Evolutionary conservation across 129 eudicot genomes (phyloP).

Genomic region (Silybum marianum): DNA sequence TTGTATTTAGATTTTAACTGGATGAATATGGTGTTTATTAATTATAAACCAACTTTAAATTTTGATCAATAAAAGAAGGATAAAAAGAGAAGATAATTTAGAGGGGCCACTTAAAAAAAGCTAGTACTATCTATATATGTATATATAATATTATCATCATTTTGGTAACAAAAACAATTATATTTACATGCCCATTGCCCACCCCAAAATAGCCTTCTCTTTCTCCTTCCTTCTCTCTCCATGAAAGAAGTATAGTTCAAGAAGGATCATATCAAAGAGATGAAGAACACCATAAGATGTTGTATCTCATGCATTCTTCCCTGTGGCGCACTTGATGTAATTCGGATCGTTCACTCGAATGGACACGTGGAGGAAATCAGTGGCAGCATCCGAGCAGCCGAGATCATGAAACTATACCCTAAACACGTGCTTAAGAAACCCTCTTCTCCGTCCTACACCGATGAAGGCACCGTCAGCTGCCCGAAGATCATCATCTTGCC

Average conservation of each 20-base stretch:
- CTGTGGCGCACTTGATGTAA: slow-evolving; percentile 88
- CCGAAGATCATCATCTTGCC: slow-evolving; percentile 71
- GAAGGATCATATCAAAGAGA: slow-evolving; percentile 20
- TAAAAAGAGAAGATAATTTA: slow-evolving; percentile 30
- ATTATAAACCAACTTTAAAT: neutral
- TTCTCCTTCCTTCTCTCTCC: slow-evolving; percentile 33
- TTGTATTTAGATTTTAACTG: slow-evolving; percentile 6
- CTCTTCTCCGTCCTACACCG: slow-evolving; percentile 45
- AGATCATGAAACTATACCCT: slow-evolving; percentile 73
- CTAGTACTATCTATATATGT: slow-evolving; percentile 23
- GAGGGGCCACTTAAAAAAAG: slow-evolving; percentile 31
- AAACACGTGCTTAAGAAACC: slow-evolving; percentile 84
- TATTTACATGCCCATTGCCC: slow-evolving; percentile 23
- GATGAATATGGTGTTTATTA: slow-evolving; percentile 14
- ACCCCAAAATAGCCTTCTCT: slow-evolving; percentile 22
- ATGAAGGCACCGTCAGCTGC: slow-evolving; percentile 39
- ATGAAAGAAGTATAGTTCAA: slow-evolving; percentile 33
- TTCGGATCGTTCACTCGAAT: slow-evolving; percentile 81
- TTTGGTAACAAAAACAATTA: slow-evolving; percentile 28
- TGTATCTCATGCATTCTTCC: slow-evolving; percentile 98
- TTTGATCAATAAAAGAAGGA: slow-evolving; percentile 20
- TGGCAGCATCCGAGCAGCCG: slow-evolving; percentile 64
- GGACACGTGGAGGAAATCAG: slow-evolving; percentile 84
- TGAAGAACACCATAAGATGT: slow-evolving; percentile 79
- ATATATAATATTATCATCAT: slow-evolving; percentile 22